These are phyloP conservation scores for Wallacemonas sp. DNA, from an alignment of 208 protist genomes.

Conservation along the genomic window DNA sequence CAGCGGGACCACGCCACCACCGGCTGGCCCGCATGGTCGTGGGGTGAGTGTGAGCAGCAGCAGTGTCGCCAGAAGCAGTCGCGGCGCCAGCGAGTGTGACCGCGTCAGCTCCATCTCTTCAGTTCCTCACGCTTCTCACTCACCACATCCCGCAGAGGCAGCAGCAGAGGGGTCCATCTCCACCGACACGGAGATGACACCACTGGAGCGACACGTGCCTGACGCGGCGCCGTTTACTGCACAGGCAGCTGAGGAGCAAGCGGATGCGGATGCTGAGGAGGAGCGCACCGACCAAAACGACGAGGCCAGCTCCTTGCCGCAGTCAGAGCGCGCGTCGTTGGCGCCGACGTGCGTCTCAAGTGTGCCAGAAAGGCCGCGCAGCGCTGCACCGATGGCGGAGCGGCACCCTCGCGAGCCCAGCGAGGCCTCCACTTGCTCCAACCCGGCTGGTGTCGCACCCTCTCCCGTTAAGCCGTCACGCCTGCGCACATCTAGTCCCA, in stretches of 20 bases:
- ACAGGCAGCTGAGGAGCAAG: background rate
- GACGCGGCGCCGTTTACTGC: background rate
- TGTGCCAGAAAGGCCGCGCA: background rate
- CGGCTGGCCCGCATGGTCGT: background rate
- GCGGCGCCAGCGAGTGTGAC: too few relatives aligned
- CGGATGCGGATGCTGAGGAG: background rate
- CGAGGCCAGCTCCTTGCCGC: too few relatives aligned
- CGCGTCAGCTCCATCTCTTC: background rate
- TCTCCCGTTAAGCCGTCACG: slow-evolving; percentile 8
- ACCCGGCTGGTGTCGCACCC: background rate
- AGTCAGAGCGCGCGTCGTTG: background rate
- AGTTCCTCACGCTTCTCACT: background rate
- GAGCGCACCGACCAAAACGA: too few relatives aligned
- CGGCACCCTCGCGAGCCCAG: background rate
- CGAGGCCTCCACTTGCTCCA: slow-evolving; percentile 3
- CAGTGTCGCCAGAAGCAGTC: too few relatives aligned
- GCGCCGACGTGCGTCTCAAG: slow-evolving; percentile 8
- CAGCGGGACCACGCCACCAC: too few relatives aligned
- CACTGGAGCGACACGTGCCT: background rate
- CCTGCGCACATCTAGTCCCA: background rate
- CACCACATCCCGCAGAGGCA: background rate
- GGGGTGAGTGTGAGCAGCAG: background rate
- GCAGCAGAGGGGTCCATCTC: background rate
- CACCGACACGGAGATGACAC: background rate
- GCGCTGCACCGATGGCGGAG: background rate